Evolutionary conservation across 176 grass and related monocot species (phyloP).

Genomic region (Puccinellia tenuiflora): DNA sequence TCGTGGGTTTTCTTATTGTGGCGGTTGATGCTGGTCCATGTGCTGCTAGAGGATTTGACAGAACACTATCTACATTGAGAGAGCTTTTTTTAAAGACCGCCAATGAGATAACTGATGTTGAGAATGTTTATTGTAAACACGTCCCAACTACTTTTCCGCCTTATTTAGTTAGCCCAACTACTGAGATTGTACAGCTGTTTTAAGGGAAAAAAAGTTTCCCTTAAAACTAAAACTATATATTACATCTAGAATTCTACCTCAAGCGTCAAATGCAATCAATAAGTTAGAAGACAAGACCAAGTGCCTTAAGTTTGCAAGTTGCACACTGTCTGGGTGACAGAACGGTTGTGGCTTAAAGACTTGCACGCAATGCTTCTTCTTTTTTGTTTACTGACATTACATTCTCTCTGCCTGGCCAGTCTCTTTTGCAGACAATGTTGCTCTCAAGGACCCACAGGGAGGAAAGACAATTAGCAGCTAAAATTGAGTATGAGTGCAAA

Average conservation of each 20-base stretch:
- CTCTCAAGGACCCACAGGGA: constrained; percentile 65
- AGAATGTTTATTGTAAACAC: background rate
- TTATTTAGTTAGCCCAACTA: background rate
- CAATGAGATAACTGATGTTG: background rate
- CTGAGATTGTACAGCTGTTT: background rate
- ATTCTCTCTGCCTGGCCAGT: constrained; percentile 40
- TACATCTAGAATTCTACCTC: background rate
- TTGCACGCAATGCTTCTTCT: background rate
- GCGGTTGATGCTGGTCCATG: background rate
- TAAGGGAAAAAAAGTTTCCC: background rate
- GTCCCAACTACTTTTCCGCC: background rate
- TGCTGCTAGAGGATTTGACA: constrained; percentile 5
- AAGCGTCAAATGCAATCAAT: background rate
- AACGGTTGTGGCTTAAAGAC: background rate
- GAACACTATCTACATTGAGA: background rate
- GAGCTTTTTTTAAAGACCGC: background rate
- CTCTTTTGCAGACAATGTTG: constrained; percentile 96
- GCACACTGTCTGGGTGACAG: background rate
- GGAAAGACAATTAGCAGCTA: constrained; percentile 79
- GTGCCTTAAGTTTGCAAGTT: background rate
- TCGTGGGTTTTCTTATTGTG: background rate
- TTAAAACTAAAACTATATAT: background rate
- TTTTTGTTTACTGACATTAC: constrained; percentile 13
- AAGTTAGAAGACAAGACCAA: background rate
- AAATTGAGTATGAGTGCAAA: constrained; percentile 93